Evolutionary conservation across 257 asterid species (phyloP).

Genomic region (Cinchona pubescens): DNA sequence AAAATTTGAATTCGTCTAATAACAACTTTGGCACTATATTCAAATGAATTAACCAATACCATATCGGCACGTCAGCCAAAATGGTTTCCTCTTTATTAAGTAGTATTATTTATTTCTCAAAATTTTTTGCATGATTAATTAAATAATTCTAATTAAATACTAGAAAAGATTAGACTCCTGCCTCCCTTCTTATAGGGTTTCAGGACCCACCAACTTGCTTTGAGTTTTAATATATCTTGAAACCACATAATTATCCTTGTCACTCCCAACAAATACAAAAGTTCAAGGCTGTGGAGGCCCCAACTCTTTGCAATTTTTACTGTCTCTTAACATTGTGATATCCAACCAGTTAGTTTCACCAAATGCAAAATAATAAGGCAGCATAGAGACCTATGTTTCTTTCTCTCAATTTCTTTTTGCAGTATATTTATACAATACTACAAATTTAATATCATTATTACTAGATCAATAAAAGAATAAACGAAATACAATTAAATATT

Average conservation of each 20-base stretch:
- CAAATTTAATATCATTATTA: too few relatives aligned
- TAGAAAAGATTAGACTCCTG: not conserved
- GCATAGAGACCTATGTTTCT: not conserved
- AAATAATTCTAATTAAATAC: too few relatives aligned
- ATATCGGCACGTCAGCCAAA: too few relatives aligned
- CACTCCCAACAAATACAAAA: conserved; percentile 21
- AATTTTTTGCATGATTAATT: not conserved
- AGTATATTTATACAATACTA: too few relatives aligned
- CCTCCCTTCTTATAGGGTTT: not conserved
- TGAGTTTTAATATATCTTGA: not conserved
- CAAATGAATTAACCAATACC: conserved; percentile 1
- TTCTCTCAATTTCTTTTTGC: not conserved
- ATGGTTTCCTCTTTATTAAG: too few relatives aligned
- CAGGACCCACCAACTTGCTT: conserved; percentile 18
- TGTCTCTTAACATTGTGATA: conserved; percentile 5
- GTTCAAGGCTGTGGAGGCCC: conserved; percentile 14
- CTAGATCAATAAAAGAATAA: too few relatives aligned
- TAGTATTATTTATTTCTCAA: too few relatives aligned
- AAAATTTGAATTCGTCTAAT: not conserved
- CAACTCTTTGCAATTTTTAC: not conserved
- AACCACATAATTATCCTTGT: not conserved
- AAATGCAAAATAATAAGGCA: not conserved
- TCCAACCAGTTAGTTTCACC: conserved; percentile 15
- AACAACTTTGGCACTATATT: conserved; percentile 4
- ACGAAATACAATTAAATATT: too few relatives aligned